phyloP scores from a whole-genome alignment of 352 stramenopile genomes.

The Phytophthora capsici region DNA sequence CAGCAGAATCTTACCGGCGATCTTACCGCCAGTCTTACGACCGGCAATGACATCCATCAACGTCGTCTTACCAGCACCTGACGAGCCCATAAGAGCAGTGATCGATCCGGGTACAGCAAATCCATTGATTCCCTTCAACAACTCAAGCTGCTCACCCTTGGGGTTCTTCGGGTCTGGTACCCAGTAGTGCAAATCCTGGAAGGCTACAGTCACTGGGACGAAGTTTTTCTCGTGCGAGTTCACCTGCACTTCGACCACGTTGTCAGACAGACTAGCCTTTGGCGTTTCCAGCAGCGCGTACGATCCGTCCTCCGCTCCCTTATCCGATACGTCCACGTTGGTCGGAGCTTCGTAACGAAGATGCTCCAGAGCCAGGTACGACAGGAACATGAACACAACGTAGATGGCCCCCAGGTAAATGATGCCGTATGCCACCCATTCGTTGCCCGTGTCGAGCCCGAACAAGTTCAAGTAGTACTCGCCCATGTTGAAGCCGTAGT shows the following conservation, averaged over 20 bases:
- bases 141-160: constrained; percentile 10
- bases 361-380: constrained; percentile 18
- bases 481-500: constrained; percentile 41
- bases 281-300: constrained; percentile 24
- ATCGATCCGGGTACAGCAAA: constrained; percentile 18
- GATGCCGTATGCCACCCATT: constrained; percentile 27
- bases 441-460: constrained; percentile 16
- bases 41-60: constrained; percentile 32
- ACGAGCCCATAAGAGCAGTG: constrained; percentile 26
- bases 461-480: constrained; percentile 39
- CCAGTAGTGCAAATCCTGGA: constrained; percentile 31
- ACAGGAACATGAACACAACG: constrained; percentile 33
- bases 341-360: constrained; percentile 25
- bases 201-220: constrained; percentile 24
- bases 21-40: constrained; percentile 21
- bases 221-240: constrained; percentile 23
- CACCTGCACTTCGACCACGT: constrained; percentile 1
- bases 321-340: constrained; percentile 22
- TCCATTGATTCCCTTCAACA: constrained; percentile 28
- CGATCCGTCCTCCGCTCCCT: neutral
- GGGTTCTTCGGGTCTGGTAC: constrained; percentile 10
- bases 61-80: constrained; percentile 27
- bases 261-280: neutral
- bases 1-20: constrained; percentile 16
- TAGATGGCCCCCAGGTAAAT: constrained; percentile 15